Base-by-base conservation (phyloP, 306 rosid genomes). In the Inga leiocalycina region DNA sequence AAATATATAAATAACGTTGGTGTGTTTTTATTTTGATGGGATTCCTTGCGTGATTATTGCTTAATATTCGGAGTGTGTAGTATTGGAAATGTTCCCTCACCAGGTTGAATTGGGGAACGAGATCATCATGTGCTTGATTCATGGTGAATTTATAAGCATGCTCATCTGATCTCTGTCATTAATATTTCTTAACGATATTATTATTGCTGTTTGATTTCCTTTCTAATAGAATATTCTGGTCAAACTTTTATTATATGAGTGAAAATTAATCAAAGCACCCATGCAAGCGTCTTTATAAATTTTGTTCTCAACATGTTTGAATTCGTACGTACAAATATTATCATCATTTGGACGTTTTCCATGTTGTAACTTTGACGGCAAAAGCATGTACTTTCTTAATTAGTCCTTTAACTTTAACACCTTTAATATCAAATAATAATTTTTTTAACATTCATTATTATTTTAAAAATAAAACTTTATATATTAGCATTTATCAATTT, bases 61-160 rank as follows among this genome's bases (percentile, higher is more conserved):
- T 24, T 84, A 6, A 44, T 34, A 35, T 59, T 59, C 66, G 62
- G 41, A 30, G 24, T 75, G 32, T 76, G 43, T 24, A 65, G 85
- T 91, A 89, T 74, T 83, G 85, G 72, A 80, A 83, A 87, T 81
- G 92, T 82, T 76, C 76, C 73, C 75, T 73, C 61, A 68, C 70
- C 65, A 79, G 22, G 83, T 67, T 91, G 76, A 80, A 78, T 65
- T 85, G 75, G 91, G 97, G 84, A 87, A 89, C 98, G 91, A 57
- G 48, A 81, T 71, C 97, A 94, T 92, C 97, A 94, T 92, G 97
- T 91, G 97, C 91, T 85, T 75, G 85, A 76, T 76, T 76, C 83
- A 83, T 74, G 88, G 74, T 74, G 89, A 92, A 92, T 91, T 92
- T 85, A 86, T 86, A 72, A 13, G 90, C 84, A 80, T 81, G 88